Base-by-base conservation (phyloP, 176 grass and related monocot genomes). In the Urochloa ruziziensis region DNA sequence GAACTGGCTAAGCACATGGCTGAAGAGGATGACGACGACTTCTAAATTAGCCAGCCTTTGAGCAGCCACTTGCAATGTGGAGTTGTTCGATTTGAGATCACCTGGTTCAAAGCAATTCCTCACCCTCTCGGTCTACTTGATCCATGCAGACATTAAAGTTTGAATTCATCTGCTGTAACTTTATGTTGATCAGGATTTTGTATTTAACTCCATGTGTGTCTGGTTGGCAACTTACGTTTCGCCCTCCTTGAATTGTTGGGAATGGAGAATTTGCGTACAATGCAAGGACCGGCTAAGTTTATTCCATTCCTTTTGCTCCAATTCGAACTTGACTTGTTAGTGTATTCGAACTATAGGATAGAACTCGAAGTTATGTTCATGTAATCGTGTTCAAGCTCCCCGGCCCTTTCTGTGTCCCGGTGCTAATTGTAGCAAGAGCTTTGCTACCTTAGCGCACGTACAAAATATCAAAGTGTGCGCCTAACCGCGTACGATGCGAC, bases 21-120 rank as follows among this genome's bases (percentile, higher is more conserved):
- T 0, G 94, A 97, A 70, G 94, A 97, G 58, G 94, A 97, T 12
- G 94, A 97, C 18, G 94, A 97, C 0, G 94, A 97, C 58, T 97
- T 97, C 67, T 97, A 82, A 81, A 63, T 18, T 34, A n/a, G 53
- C 7, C 13, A 7, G n/a, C 30, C 21, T 49, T n/a, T 75, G 34
- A n/a, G 67, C 59, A 28, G 27, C 36, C 77, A 66, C 36, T 62
- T 77, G 47, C 46, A 47, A 28, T 8, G 12, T n/a, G 17, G 35
- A 76, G 27, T 28, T 76, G 78, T 32, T 75, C 23, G 14, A 74
- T 65, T 54, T 14, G n/a, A 4, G 59, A 23, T 7, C 1, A 3
- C 67, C 9, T 19, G 2, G 24, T 46, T 81, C 21, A 57, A n/a
- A 35, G 0, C 32, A 6, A 30, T 62, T 32, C 24, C 7, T 79